A percentile compares a stretch with the other conserved stretches of the same genome.
Conservation (phyloP, 176 grass and related monocot genomes). For the Eragrostis nindensis region DNA sequence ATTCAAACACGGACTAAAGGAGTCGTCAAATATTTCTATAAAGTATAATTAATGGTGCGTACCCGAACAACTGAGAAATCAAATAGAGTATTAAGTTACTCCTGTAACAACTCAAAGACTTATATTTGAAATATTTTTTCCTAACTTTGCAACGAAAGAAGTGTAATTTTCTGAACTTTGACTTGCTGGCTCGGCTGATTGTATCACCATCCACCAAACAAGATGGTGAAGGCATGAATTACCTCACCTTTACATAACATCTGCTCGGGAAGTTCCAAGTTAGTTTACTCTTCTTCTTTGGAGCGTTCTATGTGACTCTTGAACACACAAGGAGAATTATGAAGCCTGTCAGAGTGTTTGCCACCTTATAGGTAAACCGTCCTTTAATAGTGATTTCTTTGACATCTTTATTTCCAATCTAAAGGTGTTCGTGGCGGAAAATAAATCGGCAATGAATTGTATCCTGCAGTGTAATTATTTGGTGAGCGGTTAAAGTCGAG, state of each 20-base stretch:
- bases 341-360: conserved; percentile 57
- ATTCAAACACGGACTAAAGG: conserved; percentile 55
- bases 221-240: conserved; percentile 34
- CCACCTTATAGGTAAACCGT: conserved; percentile 48
- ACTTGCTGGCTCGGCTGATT: conserved; percentile 21
- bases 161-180: conserved; percentile 33
- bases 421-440: background rate
- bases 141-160: too few relatives aligned
- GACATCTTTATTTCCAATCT: too few relatives aligned
- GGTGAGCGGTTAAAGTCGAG: too few relatives aligned
- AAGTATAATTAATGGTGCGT: conserved; percentile 45
- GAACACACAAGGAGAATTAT: conserved; percentile 52
- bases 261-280: conserved; percentile 62
- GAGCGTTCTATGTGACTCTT: conserved; percentile 47
- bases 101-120: background rate
- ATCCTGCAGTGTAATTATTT: too few relatives aligned
- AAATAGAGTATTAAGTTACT: background rate
- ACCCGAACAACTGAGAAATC: too few relatives aligned
- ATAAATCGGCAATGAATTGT: too few relatives aligned
- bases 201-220: conserved; percentile 12
- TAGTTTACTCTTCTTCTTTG: conserved; percentile 64
- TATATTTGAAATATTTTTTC: too few relatives aligned
- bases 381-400: background rate
- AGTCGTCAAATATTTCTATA: too few relatives aligned
- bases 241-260: conserved; percentile 35